Evolutionary conservation across 2,329 filamentous ascomycete genomes (phyloP).

Genomic region (Xylariaceae sp.): DNA sequence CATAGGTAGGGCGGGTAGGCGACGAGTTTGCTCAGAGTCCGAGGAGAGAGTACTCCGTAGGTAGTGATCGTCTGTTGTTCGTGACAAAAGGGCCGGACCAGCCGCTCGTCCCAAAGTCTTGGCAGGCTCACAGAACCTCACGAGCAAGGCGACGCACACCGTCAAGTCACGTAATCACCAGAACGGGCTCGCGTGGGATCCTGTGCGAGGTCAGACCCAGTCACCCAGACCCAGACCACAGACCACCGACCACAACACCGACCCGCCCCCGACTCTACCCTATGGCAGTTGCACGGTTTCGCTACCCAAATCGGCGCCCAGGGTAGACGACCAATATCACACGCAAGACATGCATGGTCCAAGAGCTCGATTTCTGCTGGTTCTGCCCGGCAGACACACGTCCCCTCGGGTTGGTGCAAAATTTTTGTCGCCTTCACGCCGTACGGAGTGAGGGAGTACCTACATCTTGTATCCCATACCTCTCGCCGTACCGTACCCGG

Average conservation of each 20-base stretch:
- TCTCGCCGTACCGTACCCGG: conserved; percentile 2
- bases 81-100: background rate
- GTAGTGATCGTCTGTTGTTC: background rate
- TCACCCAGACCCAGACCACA: background rate
- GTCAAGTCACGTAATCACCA: background rate
- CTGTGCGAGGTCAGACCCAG: background rate
- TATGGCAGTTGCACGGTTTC: conserved; percentile 1
- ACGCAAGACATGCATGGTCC: conserved; percentile 14
- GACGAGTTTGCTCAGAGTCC: background rate
- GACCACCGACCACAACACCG: background rate
- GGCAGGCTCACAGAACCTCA: background rate
- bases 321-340: conserved; percentile 8
- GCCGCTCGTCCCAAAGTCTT: background rate
- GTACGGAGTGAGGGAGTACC: too few species aligned
- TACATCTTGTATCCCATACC: background rate
- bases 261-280: background rate
- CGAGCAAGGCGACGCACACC: background rate
- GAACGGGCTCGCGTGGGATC: background rate
- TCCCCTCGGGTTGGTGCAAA: conserved; percentile 13
- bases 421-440: conserved; percentile 1
- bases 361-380: background rate
- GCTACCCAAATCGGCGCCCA: conserved; percentile 9
- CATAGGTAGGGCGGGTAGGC: background rate
- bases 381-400: conserved; percentile 4
- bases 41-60: background rate